Conservation (phyloP, 371 early-diverging fungal species). For the Lichtheimia corymbifera region DNA sequence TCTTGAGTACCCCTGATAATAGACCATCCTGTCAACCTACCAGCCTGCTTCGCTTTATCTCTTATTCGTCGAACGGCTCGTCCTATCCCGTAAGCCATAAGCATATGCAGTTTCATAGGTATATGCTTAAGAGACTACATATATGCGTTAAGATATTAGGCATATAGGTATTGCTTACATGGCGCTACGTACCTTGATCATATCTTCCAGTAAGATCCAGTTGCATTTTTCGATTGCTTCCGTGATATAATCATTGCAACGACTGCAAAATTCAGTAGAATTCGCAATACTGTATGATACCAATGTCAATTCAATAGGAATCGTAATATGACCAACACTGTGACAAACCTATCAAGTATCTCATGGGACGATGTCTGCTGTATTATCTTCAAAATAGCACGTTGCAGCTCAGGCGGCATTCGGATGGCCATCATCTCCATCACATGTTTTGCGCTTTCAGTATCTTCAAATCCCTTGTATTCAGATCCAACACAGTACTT, state of each 20-base stretch:
- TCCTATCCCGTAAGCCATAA: not conserved
- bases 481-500: not conserved
- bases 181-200: not conserved
- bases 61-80: not conserved
- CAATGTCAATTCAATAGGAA: not conserved
- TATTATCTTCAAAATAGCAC: not conserved
- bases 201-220: not conserved
- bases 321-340: not conserved
- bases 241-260: not conserved
- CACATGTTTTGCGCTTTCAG: not conserved
- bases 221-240: not conserved
- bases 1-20: not conserved
- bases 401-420: not conserved
- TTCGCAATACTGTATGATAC: not conserved
- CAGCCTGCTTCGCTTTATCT: not conserved
- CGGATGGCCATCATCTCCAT: not conserved
- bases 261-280: not conserved
- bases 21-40: not conserved
- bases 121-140: not conserved
- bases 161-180: not conserved
- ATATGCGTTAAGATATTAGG: not conserved
- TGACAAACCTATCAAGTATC: conserved; percentile 4
- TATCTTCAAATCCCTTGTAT: not conserved
- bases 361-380: not conserved
- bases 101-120: not conserved